Base-by-base conservation (phyloP, 495 filamentous ascomycete species). In the Cercophora sp. region DNA sequence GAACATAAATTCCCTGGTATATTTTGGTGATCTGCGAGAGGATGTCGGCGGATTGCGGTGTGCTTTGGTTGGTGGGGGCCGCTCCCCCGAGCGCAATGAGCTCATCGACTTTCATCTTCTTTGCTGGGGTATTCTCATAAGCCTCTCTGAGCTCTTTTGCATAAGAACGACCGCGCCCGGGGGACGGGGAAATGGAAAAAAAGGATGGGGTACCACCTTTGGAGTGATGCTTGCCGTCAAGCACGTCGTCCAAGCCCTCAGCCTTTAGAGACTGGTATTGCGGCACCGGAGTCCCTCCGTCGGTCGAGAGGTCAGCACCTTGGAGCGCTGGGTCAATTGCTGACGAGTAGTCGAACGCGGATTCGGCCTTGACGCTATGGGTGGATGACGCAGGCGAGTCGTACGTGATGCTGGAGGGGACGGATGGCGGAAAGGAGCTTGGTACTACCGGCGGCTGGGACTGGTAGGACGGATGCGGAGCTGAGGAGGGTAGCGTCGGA, bases 251-350 rank as follows among this genome's bases (percentile, higher is more conserved):
- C 56, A 26, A 50, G 42, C 57, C 57, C 36, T 64, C 62, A 27
- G 49, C 42, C 45, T 55, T 71, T 46, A 48, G 55, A 40, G 65
- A 63, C 52, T 62, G 68, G 52, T 70, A 72, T 51, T 70, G 66
- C 51, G 69, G 61, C 25, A 66, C 57, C 44, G 68, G 68, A 51
- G 66, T 64, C 57, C 67, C 61, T 48, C 62, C 54, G 39, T 59
- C 56, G 37, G 49, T 63, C 3, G 64, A 41, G 5, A 56, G 20
- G 36, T 65, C 61, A 34, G 72, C 65, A 54, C 65, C 70, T 54
- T 85, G 82, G 52, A 94, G 73, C 15, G 87, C 82, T 50, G 87
- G 86, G 67, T 96, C 91, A 61, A 95, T 84, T 48, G 84, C 73
- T 50, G 79, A 68, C 51, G 77, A 72, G 70, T 88, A 89, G 55